Evolutionary conservation across 257 asterid genomes (phyloP).

Genomic region (Mentha longifolia): DNA sequence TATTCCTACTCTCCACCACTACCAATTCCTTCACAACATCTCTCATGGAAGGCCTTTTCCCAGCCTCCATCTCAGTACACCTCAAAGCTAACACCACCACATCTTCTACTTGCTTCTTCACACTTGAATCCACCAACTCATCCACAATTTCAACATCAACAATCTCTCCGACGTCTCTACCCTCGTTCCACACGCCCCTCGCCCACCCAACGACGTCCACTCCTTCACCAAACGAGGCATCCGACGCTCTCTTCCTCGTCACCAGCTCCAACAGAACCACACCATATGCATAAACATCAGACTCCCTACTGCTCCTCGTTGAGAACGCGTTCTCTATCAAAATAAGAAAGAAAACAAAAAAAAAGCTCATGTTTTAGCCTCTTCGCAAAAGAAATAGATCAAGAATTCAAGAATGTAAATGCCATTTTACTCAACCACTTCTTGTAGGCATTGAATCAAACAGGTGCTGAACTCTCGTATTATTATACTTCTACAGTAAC

Average conservation of each 20-base stretch:
- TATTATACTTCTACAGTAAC: no score
- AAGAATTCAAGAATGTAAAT: not conserved
- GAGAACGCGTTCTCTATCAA: constrained; percentile 70
- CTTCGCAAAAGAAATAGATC: not conserved
- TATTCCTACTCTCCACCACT: no score
- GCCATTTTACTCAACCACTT: no score
- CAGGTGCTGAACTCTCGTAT: not conserved
- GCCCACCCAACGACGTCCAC: constrained; percentile 61
- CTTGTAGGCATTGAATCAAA: not conserved
- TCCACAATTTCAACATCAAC: constrained; percentile 59
- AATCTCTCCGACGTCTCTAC: constrained; percentile 45
- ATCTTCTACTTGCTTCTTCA: constrained; percentile 52
- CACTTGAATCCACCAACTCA: constrained; percentile 60
- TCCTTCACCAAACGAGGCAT: constrained; percentile 50
- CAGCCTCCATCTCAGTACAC: constrained; percentile 63
- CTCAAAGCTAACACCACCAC: constrained; percentile 60
- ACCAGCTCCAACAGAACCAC: constrained; percentile 73
- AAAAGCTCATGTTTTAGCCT: not conserved
- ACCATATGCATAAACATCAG: constrained; percentile 83
- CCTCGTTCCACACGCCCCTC: constrained; percentile 46
- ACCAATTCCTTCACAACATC: constrained; percentile 72
- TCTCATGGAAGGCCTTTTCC: constrained; percentile 72
- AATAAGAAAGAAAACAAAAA: no score
- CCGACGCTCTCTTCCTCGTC: constrained; percentile 62
- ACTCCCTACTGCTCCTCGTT: constrained; percentile 57